Base-by-base conservation (phyloP, 768 basidiomycete species). In the Tephrocybe rancida region DNA sequence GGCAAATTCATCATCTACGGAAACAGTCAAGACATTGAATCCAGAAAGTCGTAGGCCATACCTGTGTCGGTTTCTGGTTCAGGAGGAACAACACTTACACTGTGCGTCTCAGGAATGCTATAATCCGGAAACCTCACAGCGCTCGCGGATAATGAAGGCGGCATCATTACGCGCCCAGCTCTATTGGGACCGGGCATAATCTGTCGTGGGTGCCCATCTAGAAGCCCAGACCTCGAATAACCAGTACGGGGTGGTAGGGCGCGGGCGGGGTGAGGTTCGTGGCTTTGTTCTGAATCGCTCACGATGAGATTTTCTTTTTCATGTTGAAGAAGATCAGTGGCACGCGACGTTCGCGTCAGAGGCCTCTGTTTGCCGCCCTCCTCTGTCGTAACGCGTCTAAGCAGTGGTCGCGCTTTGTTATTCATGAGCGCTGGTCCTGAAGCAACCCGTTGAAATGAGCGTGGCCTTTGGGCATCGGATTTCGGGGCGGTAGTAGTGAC, bases 371-470 rank as follows among this genome's bases (percentile, higher is more conserved):
- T 58, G 45, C 52, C 53, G 24, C 35, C 54, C 22, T 80, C 79
- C 44, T 82, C 80, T 50, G 68, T 61, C 4, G 76, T 70, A 14
- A 78, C 67, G 29, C 81, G 73, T 39, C 78, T 74, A 10, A 74
- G 69, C 25, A 65, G 57, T 5, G 65, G 58, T 27, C 73, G 70
- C 38, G 69, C 64, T 63, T 73, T 74, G 48, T 70, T 61, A 45
- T 63, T 64, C 25, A 72, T 44, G 29, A 70, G 61, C n/a, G 77
- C 71, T 9, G 88, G 83, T 25, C 82, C 85, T 9, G 89, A 92
- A 2, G 80, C 76, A 34, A 83, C 79, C 56, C 90, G 86, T 56
- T 84, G 80, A 61, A 91, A 85, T 5, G 82, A 81, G 45, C 89
- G 79, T 9, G 71, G 62, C 5, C 67, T 58, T 48, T 67, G 68